These are phyloP conservation scores for Hypocreales sp. DNA, from an alignment of 2,329 filamentous ascomycete genomes.

Conservation along the genomic window DNA sequence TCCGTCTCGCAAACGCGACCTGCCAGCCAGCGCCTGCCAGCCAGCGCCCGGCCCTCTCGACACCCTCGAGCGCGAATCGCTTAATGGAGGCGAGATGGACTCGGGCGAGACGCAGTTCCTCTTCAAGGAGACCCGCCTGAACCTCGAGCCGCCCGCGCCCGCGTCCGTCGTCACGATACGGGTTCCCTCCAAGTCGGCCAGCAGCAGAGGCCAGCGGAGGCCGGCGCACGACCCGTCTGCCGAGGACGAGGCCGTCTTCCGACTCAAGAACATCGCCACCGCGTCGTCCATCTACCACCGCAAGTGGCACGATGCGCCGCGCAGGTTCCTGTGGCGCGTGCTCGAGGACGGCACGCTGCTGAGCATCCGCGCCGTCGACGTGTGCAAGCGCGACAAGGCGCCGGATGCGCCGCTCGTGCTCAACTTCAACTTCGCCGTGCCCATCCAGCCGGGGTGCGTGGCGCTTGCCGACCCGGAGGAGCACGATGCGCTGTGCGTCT, in stretches of 20 bases:
- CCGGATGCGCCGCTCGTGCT: slow-evolving; percentile 60
- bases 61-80: slow-evolving; percentile 8
- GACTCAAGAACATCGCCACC: slow-evolving; percentile 55
- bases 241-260: slow-evolving; percentile 62
- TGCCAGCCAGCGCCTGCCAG: slow-evolving; percentile 7
- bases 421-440: slow-evolving; percentile 59
- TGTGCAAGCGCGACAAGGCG: slow-evolving; percentile 52
- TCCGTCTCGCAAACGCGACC: slow-evolving; percentile 13
- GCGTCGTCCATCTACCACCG: slow-evolving; percentile 78
- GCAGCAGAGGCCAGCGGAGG: slow-evolving; percentile 27
- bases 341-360: slow-evolving; percentile 66
- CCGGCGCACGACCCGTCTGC: slow-evolving; percentile 15
- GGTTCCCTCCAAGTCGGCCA: slow-evolving; percentile 39
- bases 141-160: slow-evolving; percentile 57
- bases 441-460: slow-evolving; percentile 63
- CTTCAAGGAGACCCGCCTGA: slow-evolving; percentile 79
- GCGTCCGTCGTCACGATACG: slow-evolving; percentile 57
- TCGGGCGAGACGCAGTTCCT: slow-evolving; percentile 46
- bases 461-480: slow-evolving; percentile 68
- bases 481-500: slow-evolving; percentile 63
- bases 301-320: slow-evolving; percentile 57
- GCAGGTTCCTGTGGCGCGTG: slow-evolving; percentile 82
- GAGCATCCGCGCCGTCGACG: slow-evolving; percentile 70
- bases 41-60: slow-evolving; percentile 3
- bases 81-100: slow-evolving; percentile 55